Base-by-base conservation (phyloP, 2,329 filamentous ascomycete genomes). In the Ophiostoma sp. region DNA sequence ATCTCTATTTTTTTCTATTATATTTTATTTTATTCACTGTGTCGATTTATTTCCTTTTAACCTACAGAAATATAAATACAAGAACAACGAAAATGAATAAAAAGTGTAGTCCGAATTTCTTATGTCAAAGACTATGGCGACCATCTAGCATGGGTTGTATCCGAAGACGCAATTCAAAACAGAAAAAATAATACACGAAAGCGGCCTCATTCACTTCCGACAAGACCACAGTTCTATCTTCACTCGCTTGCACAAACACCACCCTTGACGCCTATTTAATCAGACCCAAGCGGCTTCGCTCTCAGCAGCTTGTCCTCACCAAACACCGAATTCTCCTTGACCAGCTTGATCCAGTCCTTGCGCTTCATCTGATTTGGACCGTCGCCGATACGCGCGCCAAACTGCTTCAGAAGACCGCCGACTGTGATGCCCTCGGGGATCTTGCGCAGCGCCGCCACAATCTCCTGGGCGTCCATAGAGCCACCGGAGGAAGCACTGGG, bases 291-390 rank as follows among this genome's bases (percentile, higher is more conserved):
- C 33, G 33, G 19, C 74, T 79, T 81, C 7, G 79, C 76, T 19
- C 79, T 81, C 70, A 88, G 77, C 19, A 88, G 81, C 80, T 90
- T 91, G 73, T 90, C 88, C 0, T 83, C 87, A 0, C 84, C 86
- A 79, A 87, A 90, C 17, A 83, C 82, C 0, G 87, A 85, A 50
- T 88, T 83, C 48, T 85, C 83, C 79, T 87, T 89, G 15, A 92
- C 88, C 73, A 91, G 78, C 72, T 84, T 82, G 74, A 91, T 87
- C 85, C 89, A 91, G 33, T 88, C 85, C 45, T 82, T 81, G 76
- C 85, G 86, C 3, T 82, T 82, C 79, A 88, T 88, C 77, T 86
- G 83, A 4, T 85, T 84, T 5, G 85, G 84, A 7, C 83, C 82
- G 28, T 87, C 85, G 28, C 85, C 85, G 15, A 91, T 82, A 31